A percentile compares a stretch with the other conserved stretches of the same genome.
Evolutionary conservation across 2,329 filamentous ascomycete genomes (phyloP).

Genomic region (Pseudogymnoascus sp.): DNA sequence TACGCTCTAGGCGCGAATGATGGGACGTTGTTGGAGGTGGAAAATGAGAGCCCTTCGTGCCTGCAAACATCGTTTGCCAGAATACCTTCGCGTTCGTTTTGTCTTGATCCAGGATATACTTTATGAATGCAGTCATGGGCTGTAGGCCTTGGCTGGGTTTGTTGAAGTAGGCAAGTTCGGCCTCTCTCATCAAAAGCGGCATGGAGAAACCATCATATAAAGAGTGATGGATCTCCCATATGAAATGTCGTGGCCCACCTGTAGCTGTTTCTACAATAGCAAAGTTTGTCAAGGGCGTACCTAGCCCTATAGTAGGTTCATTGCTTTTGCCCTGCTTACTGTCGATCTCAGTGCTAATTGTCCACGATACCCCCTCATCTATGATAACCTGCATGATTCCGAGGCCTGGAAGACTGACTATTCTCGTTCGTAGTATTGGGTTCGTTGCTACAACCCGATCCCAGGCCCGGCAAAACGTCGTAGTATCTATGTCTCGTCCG

Average conservation of each 20-base stretch:
- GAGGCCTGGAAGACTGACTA: conserved; percentile 23
- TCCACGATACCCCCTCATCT: background rate
- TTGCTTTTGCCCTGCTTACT: background rate
- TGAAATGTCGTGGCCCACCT: background rate
- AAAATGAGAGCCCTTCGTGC: background rate
- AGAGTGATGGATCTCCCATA: conserved; percentile 42
- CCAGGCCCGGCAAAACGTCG: conserved; percentile 11
- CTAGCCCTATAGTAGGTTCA: background rate
- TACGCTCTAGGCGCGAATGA: background rate
- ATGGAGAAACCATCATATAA: conserved; percentile 58
- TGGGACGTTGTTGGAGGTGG: background rate
- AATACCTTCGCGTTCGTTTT: background rate
- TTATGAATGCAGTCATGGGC: background rate
- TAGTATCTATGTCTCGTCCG: background rate
- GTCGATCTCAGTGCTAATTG: background rate
- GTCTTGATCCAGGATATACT: background rate
- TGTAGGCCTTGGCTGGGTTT: background rate
- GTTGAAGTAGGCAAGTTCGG: background rate
- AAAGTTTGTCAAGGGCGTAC: background rate
- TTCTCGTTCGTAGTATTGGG: conserved; percentile 27
- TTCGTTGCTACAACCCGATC: background rate
- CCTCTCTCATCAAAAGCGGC: conserved; percentile 1
- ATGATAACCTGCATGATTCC: conserved; percentile 6
- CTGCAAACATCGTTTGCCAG: background rate
- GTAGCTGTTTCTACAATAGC: background rate